phyloP scores from a whole-genome alignment of 768 basidiomycete genomes.

The Boletellus ananas region DNA sequence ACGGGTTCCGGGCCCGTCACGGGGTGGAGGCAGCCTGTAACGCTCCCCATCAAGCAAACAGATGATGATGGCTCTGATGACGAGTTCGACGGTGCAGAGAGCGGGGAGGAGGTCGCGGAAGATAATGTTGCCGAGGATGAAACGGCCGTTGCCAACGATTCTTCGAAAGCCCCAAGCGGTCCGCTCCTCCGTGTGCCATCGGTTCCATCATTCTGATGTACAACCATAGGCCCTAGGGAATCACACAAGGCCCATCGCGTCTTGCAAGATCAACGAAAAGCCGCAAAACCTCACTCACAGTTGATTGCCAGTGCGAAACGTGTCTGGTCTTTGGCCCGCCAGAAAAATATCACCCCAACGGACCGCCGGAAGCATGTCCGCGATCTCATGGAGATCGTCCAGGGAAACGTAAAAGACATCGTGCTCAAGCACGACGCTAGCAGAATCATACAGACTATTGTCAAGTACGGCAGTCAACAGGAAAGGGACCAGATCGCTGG shows the following conservation, averaged over 20 bases:
- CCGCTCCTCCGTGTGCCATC: constrained; percentile 14
- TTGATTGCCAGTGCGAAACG: constrained; percentile 69
- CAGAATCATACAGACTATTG: constrained; percentile 74
- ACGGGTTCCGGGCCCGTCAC: constrained; percentile 31
- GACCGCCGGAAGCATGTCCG: constrained; percentile 75
- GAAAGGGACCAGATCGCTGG: constrained; percentile 78
- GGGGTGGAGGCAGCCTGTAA: constrained; percentile 63
- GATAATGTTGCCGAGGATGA: constrained; percentile 27
- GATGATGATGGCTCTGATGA: constrained; percentile 37
- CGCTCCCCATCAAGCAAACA: constrained; percentile 33
- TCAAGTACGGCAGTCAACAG: constrained; percentile 72
- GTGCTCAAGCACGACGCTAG: constrained; percentile 92
- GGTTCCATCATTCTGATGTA: constrained; percentile 6
- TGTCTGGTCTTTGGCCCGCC: constrained; percentile 71
- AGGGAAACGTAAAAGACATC: constrained; percentile 81
- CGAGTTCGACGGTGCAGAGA: constrained; percentile 33
- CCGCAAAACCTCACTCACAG: constrained; percentile 72
- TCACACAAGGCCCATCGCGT: constrained; percentile 68
- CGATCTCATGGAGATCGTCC: constrained; percentile 70
- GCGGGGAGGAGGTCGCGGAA: constrained; percentile 25
- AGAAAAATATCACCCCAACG: constrained; percentile 62
- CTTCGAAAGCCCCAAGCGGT: constrained; percentile 60
- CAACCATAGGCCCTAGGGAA: constrained; percentile 53
- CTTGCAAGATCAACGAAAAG: constrained; percentile 64
- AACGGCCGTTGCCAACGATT: constrained; percentile 26